Conservation (phyloP, 495 filamentous ascomycete species). For the Viridothelium virens region DNA sequence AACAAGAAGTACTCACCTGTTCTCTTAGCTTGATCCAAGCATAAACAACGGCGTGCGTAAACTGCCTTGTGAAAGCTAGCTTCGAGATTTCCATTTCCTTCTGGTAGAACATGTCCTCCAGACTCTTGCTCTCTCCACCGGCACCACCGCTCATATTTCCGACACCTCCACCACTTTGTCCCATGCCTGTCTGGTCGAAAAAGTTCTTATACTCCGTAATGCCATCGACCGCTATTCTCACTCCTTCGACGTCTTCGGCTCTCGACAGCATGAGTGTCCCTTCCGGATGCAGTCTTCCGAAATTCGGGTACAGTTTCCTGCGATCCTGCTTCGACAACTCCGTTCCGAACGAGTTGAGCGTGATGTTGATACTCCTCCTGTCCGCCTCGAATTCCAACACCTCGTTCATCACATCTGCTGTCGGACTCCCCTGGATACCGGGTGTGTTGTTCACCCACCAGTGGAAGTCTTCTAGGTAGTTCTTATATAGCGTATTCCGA, state of each 20-base stretch:
- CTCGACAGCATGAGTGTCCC: conserved; percentile 91
- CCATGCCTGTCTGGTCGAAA: conserved; percentile 86
- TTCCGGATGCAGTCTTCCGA: conserved; percentile 86
- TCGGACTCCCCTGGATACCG: conserved; percentile 79
- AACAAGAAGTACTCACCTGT: conserved; percentile 57
- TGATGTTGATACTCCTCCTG: conserved; percentile 96
- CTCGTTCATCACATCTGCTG: conserved; percentile 87
- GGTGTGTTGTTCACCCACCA: conserved; percentile 79
- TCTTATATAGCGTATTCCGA: conserved; percentile 97
- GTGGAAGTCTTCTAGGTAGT: conserved; percentile 97
- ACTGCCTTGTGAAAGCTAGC: conserved; percentile 89
- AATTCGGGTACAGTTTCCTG: conserved; percentile 90
- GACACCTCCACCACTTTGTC: conserved; percentile 58
- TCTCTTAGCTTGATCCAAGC: conserved; percentile 97
- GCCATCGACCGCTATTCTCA: conserved; percentile 84
- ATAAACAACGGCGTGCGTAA: conserved; percentile 90
- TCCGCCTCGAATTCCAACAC: conserved; percentile 96
- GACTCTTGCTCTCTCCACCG: conserved; percentile 70
- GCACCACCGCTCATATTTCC: conserved; percentile 76
- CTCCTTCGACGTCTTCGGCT: conserved; percentile 90
- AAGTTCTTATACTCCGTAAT: conserved; percentile 85
- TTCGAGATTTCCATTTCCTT: conserved; percentile 99
- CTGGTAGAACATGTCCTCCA: conserved; percentile 97
- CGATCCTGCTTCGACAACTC: conserved; percentile 90
- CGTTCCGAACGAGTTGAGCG: conserved; percentile 95